These are phyloP conservation scores for Phytophthora sp. DNA, from an alignment of 352 stramenopile genomes.

Conservation along the genomic window DNA sequence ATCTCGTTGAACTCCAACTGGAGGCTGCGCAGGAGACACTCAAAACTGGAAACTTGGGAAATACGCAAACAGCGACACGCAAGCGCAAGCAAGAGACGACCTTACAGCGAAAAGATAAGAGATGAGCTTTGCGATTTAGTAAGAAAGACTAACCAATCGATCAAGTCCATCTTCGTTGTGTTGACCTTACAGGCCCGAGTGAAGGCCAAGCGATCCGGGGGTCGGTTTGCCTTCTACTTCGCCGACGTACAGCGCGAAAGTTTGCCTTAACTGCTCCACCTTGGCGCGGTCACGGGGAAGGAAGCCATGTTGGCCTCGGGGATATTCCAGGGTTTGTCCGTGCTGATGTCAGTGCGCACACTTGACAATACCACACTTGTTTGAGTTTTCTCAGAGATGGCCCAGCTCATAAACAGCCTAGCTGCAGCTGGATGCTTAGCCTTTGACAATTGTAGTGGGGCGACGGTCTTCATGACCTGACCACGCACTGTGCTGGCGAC, in stretches of 20 bases:
- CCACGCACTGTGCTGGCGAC: neutral
- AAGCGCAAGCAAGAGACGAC: no score
- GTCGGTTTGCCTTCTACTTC: slow-evolving; percentile 52
- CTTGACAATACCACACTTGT: slow-evolving; percentile 29
- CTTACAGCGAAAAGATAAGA: no score
- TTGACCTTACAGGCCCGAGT: slow-evolving; percentile 43
- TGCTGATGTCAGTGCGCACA: slow-evolving; percentile 50
- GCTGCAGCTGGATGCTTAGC: slow-evolving; percentile 50
- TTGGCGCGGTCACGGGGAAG: slow-evolving; percentile 47
- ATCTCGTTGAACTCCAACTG: slow-evolving; percentile 12
- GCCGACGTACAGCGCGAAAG: slow-evolving; percentile 60
- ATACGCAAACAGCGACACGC: no score
- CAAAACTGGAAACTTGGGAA: no score
- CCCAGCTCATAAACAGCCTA: slow-evolving; percentile 71
- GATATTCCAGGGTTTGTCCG: slow-evolving; percentile 34
- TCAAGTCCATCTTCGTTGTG: no score
- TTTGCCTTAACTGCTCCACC: slow-evolving; percentile 48
- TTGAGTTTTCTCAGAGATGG: slow-evolving; percentile 42
- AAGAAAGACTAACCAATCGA: no score
- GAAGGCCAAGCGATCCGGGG: slow-evolving; percentile 45
- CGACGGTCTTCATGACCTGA: slow-evolving; percentile 7
- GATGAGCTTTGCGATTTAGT: no score
- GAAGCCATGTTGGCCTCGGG: slow-evolving; percentile 33
- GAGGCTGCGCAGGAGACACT: no score
- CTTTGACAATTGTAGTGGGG: slow-evolving; percentile 19